These are phyloP conservation scores for Ceratocystis cubensis DNA, from an alignment of 2,329 filamentous ascomycete species.

Conservation along the genomic window DNA sequence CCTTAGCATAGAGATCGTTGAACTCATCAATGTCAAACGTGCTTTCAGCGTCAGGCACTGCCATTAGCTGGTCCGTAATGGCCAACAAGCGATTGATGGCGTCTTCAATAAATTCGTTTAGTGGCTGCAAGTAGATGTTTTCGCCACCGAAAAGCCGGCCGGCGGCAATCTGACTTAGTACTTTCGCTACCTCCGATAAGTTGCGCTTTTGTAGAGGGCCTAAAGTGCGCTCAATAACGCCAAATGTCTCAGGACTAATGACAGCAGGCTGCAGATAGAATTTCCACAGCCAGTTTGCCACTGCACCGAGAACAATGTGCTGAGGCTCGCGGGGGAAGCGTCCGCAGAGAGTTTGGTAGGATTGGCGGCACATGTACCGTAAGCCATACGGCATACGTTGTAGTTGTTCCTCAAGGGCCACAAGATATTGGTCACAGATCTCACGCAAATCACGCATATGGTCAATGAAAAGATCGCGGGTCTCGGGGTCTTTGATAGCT, in stretches of 20 bases:
- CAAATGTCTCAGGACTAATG: conserved; percentile 79
- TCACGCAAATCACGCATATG: conserved; percentile 88
- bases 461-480: conserved; percentile 81
- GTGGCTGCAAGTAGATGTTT: conserved; percentile 86
- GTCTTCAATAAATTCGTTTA: conserved; percentile 82
- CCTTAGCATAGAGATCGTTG: conserved; percentile 93
- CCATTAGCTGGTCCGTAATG: conserved; percentile 66
- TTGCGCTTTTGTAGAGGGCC: conserved; percentile 90
- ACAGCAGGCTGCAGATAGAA: conserved; percentile 86
- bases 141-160: conserved; percentile 85
- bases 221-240: conserved; percentile 78
- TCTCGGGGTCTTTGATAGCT: conserved; percentile 92
- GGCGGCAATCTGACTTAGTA: conserved; percentile 77
- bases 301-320: conserved; percentile 65
- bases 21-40: conserved; percentile 98
- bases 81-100: conserved; percentile 67
- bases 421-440: conserved; percentile 83
- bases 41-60: conserved; percentile 71
- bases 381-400: conserved; percentile 88
- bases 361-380: conserved; percentile 75
- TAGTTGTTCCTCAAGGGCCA: conserved; percentile 66
- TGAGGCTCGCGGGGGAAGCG: conserved; percentile 72
- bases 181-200: conserved; percentile 77
- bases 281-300: conserved; percentile 86
- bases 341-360: conserved; percentile 62